These are phyloP conservation scores for Symbiodinium pilosum DNA, from an alignment of 73 alveolate species.

Conservation along the genomic window DNA sequence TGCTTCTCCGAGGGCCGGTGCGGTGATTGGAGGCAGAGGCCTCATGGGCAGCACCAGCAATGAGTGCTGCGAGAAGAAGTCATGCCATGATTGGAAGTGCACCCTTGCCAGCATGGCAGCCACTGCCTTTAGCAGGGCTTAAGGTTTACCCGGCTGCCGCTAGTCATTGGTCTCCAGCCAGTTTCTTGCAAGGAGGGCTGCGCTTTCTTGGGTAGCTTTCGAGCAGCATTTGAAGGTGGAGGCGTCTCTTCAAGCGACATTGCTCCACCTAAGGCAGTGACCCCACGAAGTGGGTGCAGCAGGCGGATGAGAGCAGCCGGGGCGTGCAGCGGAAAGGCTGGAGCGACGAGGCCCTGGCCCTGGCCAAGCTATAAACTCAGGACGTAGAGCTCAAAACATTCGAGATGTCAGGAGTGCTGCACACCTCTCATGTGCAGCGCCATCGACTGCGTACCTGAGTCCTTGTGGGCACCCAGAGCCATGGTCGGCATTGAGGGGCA, in stretches of 20 bases:
- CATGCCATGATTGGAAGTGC: slow-evolving; percentile 73
- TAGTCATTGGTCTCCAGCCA: no score
- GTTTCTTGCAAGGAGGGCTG: no score
- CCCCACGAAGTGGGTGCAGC: slow-evolving; percentile 63
- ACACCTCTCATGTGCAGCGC: slow-evolving; percentile 71
- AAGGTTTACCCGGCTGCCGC: no score
- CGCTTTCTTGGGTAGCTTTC: no score
- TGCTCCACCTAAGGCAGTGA: slow-evolving; percentile 30
- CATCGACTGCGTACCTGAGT: slow-evolving; percentile 75
- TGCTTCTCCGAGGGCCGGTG: slow-evolving; percentile 58
- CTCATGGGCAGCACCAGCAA: slow-evolving; percentile 45
- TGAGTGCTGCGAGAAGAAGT: slow-evolving; percentile 82
- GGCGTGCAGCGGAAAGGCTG: slow-evolving; percentile 38
- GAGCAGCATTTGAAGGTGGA: no score
- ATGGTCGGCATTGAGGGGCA: background rate
- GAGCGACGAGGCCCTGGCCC: slow-evolving; percentile 51
- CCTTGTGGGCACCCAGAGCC: slow-evolving; percentile 50
- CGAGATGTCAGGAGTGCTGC: slow-evolving; percentile 36
- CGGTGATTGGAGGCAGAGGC: background rate
- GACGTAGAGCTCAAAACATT: no score
- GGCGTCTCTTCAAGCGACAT: no score
- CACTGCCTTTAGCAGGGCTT: no score
- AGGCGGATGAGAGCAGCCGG: slow-evolving; percentile 37
- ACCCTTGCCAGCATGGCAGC: background rate
- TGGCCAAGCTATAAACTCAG: background rate